Evolutionary conservation across 164 flowering plant genomes (phyloP).

Genomic region (Chimonanthus praecox): DNA sequence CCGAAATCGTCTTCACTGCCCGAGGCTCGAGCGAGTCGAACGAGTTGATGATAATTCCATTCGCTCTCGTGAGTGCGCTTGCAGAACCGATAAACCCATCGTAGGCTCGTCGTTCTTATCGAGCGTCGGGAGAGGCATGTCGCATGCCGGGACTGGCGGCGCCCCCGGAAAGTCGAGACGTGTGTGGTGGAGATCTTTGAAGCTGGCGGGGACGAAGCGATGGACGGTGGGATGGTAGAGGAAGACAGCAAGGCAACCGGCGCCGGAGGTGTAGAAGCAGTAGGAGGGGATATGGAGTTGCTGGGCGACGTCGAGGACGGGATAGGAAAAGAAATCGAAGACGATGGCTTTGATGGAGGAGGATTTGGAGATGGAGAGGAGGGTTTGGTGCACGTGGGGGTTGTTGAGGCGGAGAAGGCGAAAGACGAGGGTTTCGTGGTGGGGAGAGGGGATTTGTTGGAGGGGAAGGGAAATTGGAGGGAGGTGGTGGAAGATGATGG

Average conservation of each 20-base stretch:
- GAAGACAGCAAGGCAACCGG: conserved; percentile 10
- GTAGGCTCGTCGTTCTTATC: conserved; percentile 25
- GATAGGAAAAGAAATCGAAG: conserved; percentile 36
- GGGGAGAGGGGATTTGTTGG: no score
- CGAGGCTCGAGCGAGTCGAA: conserved; percentile 23
- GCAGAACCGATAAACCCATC: conserved; percentile 8
- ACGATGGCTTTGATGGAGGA: conserved; percentile 20
- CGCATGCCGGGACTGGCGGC: conserved; percentile 24
- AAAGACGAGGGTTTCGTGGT: no score
- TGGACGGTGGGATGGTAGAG: conserved; percentile 31
- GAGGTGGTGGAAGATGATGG: not conserved
- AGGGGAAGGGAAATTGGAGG: not conserved
- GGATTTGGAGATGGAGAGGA: no score
- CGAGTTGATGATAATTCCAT: conserved; percentile 28
- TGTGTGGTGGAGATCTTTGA: not conserved
- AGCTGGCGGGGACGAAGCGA: not conserved
- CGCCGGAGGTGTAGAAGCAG: conserved; percentile 1
- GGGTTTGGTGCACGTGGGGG: no score
- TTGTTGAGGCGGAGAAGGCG: no score
- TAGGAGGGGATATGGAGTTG: conserved; percentile 33
- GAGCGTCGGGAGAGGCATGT: conserved; percentile 23
- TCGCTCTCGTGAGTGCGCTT: conserved; percentile 8
- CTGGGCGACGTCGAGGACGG: conserved; percentile 13
- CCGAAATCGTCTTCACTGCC: conserved; percentile 15
- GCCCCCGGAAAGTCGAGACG: conserved; percentile 34